Evolutionary conservation across 1,284 basidiomycete species (phyloP).

Genomic region (Cutaneotrichosporon mucoides): DNA sequence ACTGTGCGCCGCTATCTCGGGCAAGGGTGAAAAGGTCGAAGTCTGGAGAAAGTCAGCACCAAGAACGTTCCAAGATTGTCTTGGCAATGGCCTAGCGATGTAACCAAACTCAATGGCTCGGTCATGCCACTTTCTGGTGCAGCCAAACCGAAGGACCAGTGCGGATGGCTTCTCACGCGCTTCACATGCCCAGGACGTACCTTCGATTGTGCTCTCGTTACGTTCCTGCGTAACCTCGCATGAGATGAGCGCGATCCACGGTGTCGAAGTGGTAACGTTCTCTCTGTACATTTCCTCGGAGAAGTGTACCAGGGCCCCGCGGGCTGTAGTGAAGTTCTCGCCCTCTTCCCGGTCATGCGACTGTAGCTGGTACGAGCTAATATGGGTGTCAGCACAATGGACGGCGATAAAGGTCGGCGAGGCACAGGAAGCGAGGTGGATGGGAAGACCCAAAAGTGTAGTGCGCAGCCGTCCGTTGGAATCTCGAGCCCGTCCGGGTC

Average conservation of each 20-base stretch:
- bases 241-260: slow-evolving; percentile 81
- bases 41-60: neutral
- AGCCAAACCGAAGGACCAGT: no score
- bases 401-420: no score
- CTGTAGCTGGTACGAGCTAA: slow-evolving; percentile 11
- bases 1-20: slow-evolving; percentile 67
- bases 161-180: no score
- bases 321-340: slow-evolving; percentile 27
- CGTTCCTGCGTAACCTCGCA: slow-evolving; percentile 59
- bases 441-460: no score
- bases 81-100: no score
- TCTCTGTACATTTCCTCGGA: slow-evolving; percentile 53
- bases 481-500: no score
- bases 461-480: no score
- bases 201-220: slow-evolving; percentile 47
- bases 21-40: slow-evolving; percentile 76
- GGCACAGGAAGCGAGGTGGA: no score
- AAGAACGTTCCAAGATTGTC: no score
- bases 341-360: slow-evolving; percentile 30
- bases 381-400: neutral
- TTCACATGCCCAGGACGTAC: neutral
- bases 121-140: no score
- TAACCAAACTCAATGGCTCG: no score
- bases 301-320: slow-evolving; percentile 76
- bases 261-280: slow-evolving; percentile 60